These are phyloP conservation scores for Porcisia deanei DNA, from an alignment of 208 protist species.

Conservation along the genomic window DNA sequence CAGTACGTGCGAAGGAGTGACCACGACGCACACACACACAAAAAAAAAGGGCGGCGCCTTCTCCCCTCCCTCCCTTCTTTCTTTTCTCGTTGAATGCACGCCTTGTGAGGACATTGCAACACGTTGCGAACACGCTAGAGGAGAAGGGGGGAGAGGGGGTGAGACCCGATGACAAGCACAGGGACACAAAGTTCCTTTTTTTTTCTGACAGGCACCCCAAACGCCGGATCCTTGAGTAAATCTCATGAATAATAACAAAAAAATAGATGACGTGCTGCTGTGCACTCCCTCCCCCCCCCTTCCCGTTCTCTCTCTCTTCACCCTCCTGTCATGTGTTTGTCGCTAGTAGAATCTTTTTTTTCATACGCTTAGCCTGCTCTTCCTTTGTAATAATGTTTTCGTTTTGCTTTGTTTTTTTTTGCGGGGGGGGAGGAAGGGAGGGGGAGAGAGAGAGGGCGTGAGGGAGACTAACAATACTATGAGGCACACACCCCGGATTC, in stretches of 20 bases:
- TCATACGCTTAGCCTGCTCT: too few relatives aligned
- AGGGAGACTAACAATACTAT: too few relatives aligned
- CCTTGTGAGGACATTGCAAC: neutral
- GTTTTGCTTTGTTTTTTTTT: too few relatives aligned
- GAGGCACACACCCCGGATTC: too few relatives aligned
- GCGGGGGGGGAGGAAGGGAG: too few relatives aligned
- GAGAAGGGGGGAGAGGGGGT: neutral
- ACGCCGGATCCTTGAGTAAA: neutral
- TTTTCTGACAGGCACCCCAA: neutral
- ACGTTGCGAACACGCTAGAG: neutral
- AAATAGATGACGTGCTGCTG: neutral
- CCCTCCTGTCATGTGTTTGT: neutral
- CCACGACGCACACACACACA: neutral
- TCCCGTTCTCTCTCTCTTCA: neutral
- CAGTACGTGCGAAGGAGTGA: neutral
- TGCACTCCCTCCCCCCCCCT: neutral
- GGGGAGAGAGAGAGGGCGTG: too few relatives aligned
- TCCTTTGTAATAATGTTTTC: too few relatives aligned
- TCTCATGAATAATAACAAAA: neutral
- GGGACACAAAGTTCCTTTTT: neutral
- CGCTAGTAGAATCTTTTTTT: too few relatives aligned
- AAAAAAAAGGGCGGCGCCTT: neutral
- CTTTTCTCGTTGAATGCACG: neutral
- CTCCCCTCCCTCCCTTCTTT: neutral
- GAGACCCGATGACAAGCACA: neutral